Evolutionary conservation across 257 asterid genomes (phyloP), one percentile per base, ranked within the genome.

Genomic region (Prunella vulgaris): DNA sequence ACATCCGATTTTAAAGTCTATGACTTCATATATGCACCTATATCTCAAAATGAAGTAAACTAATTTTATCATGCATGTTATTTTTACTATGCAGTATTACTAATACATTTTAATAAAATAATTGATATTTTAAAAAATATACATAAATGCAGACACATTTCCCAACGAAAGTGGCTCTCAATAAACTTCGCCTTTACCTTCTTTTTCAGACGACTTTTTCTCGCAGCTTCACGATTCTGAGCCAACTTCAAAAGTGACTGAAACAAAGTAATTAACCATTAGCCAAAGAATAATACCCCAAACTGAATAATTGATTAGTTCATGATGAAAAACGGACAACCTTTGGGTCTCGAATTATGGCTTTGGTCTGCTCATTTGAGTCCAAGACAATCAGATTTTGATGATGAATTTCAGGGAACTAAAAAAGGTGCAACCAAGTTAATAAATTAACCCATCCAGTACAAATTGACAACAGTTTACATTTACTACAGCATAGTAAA

Each of bases 211-310:
- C 97, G 85, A 33, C 97, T 83, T 78, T 82, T 88, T 49, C 84
- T 80, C 38, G 97, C 96, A 80, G 97, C 96, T 82, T 88, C 97
- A 2, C 97, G 83, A 76, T 90, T 90, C 76, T 85, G 94, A 64
- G 96, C 96, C 71, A 85, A 79, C 71, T 90, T 84, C 73, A 87
- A 80, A 17, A 80, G 90, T 17, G 83, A 56, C 97, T 90, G 80
- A 74, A 77, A 33, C 44, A 17, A 53, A 14, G 14, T 5, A 59
- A 30, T 14, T 32, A 30, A 59, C 9, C 5, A 66, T 18, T 68
- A 59, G 57, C 17, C 22, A 51, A 35, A 12, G 46, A 58, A 18
- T 0, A 37, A n/a, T 24, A 17, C 18, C n/a, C 1, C n/a, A 33
- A 3, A n/a, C n/a, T 37, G 28, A 30, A 30, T 5, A 44, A 25